phyloP scores from a whole-genome alignment of 768 basidiomycete species.

The Roridomyces roridus region DNA sequence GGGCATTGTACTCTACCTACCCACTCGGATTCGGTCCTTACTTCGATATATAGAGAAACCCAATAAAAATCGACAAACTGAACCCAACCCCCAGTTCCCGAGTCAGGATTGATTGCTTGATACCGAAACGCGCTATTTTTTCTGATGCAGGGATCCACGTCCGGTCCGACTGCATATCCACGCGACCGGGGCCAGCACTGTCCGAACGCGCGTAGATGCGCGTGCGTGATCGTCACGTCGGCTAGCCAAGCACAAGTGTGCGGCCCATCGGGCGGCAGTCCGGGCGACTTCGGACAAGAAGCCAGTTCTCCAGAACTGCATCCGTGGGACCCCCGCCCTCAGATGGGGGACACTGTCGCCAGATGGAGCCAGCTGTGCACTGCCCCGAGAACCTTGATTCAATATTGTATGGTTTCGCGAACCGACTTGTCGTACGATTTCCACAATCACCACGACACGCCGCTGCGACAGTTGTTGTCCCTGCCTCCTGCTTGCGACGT shows the following conservation, averaged over 20 bases:
- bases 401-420: neutral
- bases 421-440: constrained; percentile 16
- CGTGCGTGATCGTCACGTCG: no score
- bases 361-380: no score
- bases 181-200: neutral
- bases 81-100: constrained; percentile 3
- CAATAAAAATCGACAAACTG: constrained; percentile 21
- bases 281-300: no score
- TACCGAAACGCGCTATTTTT: neutral
- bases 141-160: constrained; percentile 14
- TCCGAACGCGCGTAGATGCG: no score
- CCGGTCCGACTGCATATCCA: neutral
- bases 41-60: constrained; percentile 13
- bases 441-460: neutral
- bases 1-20: constrained; percentile 13
- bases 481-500: no score
- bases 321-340: no score
- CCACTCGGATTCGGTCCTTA: constrained; percentile 12
- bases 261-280: no score
- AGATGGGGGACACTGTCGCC: no score
- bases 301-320: no score
- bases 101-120: neutral
- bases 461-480: neutral
- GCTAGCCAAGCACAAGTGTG: no score
- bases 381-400: constrained; percentile 11